phyloP scores from a whole-genome alignment of 768 basidiomycete genomes.

The Candolleomyces efflorescens region DNA sequence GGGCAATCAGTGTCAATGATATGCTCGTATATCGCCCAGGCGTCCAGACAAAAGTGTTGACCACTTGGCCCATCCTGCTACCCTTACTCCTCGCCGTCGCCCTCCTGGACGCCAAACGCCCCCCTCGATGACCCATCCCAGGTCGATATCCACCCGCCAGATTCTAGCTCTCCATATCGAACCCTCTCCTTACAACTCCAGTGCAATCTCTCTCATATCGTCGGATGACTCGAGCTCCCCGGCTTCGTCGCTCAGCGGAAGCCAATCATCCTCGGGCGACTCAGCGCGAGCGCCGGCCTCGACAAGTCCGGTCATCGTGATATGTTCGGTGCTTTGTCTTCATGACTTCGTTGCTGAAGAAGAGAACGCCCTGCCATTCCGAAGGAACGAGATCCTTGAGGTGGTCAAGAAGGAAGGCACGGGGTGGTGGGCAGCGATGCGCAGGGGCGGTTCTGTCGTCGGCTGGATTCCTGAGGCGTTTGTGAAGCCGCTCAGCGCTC shows the following conservation, averaged over 20 bases:
- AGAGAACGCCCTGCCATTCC: conserved; percentile 56
- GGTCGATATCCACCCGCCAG: conserved; percentile 31
- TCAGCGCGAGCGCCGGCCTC: conserved; percentile 24
- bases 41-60: conserved; percentile 1
- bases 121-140: conserved; percentile 27
- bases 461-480: conserved; percentile 80
- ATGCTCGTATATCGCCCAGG: neutral
- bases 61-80: neutral
- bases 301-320: conserved; percentile 24
- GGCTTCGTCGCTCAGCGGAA: conserved; percentile 23
- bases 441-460: conserved; percentile 43
- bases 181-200: conserved; percentile 24
- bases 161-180: conserved; percentile 37
- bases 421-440: conserved; percentile 82
- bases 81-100: neutral
- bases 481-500: conserved; percentile 50
- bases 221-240: conserved; percentile 28
- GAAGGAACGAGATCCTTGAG: conserved; percentile 61
- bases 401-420: conserved; percentile 65
- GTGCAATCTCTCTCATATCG: conserved; percentile 23
- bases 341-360: conserved; percentile 67
- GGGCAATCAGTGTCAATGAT: conserved; percentile 2
- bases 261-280: conserved; percentile 13
- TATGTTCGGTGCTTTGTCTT: conserved; percentile 59
- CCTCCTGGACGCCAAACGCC: neutral